phyloP scores from a whole-genome alignment of 2,329 filamentous ascomycete species.

The Teratosphaeria gauchensis region DNA sequence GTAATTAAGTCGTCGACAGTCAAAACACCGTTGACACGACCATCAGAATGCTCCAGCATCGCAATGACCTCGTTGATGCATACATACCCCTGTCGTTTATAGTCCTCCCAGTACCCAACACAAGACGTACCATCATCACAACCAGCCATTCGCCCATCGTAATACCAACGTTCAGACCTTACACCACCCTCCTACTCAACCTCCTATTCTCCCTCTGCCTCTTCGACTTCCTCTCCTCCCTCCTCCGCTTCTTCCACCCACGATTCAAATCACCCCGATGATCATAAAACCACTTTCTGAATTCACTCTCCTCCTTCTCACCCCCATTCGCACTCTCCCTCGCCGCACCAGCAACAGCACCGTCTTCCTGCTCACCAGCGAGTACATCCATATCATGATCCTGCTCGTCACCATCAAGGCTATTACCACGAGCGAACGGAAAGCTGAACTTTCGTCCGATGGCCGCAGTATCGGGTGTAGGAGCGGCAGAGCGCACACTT shows the following conservation, averaged over 20 bases:
- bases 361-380: conserved; percentile 9
- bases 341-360: not conserved
- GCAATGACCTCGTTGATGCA: not conserved
- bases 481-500: conserved; percentile 74
- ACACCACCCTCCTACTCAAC: conserved; percentile 28
- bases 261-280: conserved; percentile 39
- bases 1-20: too few species aligned
- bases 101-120: too few species aligned
- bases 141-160: too few species aligned
- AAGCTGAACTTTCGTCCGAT: conserved; percentile 55
- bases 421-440: conserved; percentile 31
- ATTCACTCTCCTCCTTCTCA: conserved; percentile 43
- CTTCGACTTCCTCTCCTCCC: conserved; percentile 52
- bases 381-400: conserved; percentile 22
- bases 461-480: conserved; percentile 86
- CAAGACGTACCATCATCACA: too few species aligned
- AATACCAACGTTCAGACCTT: not conserved
- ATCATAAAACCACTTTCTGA: conserved; percentile 53
- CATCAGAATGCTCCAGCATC: too few species aligned
- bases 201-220: conserved; percentile 50
- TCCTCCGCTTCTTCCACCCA: conserved; percentile 45
- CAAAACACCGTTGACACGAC: too few species aligned
- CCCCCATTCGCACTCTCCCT: not conserved
- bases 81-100: not conserved
- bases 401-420: conserved; percentile 36